These are phyloP conservation scores for Pogostemon cablin DNA, from an alignment of 257 asterid species.

Conservation along the genomic window DNA sequence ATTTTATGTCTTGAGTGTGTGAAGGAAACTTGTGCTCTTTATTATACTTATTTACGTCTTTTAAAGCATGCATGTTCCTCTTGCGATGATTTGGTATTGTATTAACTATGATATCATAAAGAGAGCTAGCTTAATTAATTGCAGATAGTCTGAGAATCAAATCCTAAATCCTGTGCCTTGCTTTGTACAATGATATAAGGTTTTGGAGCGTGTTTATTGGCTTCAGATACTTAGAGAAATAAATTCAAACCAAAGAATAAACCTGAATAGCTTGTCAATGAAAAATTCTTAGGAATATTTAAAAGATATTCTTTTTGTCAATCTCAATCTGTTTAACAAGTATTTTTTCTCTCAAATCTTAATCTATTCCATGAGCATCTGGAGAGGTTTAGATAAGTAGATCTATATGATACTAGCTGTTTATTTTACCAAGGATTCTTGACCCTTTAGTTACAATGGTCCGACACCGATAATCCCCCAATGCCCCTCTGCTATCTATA, in stretches of 20 bases:
- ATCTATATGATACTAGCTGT: slow-evolving; percentile 14
- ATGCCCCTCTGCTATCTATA: background rate
- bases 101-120: slow-evolving; percentile 12
- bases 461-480: background rate
- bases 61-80: background rate
- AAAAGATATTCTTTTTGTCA: background rate
- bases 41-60: no score
- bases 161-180: slow-evolving; percentile 14
- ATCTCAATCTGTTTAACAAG: no score
- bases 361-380: slow-evolving; percentile 1
- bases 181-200: slow-evolving; percentile 1
- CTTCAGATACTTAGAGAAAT: slow-evolving; percentile 16
- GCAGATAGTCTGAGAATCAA: slow-evolving; percentile 13
- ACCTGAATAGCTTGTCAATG: background rate
- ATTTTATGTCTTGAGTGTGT: slow-evolving; percentile 10
- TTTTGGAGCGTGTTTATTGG: slow-evolving; percentile 12
- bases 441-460: background rate
- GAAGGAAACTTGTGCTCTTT: slow-evolving; percentile 3
- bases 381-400: slow-evolving; percentile 19
- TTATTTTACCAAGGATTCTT: slow-evolving; percentile 7
- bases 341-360: background rate
- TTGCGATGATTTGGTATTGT: slow-evolving; percentile 2
- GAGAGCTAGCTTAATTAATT: slow-evolving; percentile 11
- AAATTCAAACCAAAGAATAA: slow-evolving; percentile 1
- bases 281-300: slow-evolving; percentile 3